These are phyloP conservation scores for Hebeloma cylindrosporum DNA, from an alignment of 768 basidiomycete species.

Conservation along the genomic window DNA sequence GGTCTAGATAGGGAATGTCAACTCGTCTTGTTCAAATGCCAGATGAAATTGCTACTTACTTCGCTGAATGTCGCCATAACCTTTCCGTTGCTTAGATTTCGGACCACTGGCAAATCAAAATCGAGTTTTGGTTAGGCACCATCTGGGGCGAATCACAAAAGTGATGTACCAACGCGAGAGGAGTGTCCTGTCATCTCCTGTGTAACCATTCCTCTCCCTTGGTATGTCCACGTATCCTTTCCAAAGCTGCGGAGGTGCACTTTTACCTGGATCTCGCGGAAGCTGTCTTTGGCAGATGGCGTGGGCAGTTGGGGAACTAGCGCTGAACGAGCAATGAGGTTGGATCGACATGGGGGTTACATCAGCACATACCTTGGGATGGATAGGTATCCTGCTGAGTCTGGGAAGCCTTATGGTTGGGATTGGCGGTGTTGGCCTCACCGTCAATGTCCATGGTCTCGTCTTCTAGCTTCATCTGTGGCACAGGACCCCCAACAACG, in stretches of 20 bases:
- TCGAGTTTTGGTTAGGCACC: neutral
- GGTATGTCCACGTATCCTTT: slow-evolving; percentile 77
- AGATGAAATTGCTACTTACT: slow-evolving; percentile 2
- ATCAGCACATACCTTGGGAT: slow-evolving; percentile 14
- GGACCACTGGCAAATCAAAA: slow-evolving; percentile 47
- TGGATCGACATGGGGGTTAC: neutral
- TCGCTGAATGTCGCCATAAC: slow-evolving; percentile 57
- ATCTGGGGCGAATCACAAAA: neutral
- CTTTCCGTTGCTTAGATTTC: slow-evolving; percentile 65
- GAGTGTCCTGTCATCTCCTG: slow-evolving; percentile 76
- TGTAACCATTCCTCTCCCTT: slow-evolving; percentile 74
- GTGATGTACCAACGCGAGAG: slow-evolving; percentile 74
- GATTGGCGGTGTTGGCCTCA: slow-evolving; percentile 10
- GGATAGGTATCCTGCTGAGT: slow-evolving; percentile 9
- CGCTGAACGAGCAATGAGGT: neutral
- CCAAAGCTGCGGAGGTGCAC: slow-evolving; percentile 82
- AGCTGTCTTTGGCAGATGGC: slow-evolving; percentile 47
- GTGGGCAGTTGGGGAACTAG: slow-evolving; percentile 14
- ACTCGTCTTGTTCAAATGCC: neutral
- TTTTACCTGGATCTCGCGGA: slow-evolving; percentile 80
- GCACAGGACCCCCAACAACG: slow-evolving; percentile 3
- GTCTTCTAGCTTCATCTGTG: slow-evolving; percentile 37
- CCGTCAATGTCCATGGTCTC: slow-evolving; percentile 48
- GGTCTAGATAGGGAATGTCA: slow-evolving; percentile 3
- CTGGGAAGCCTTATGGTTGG: slow-evolving; percentile 8